Evolutionary conservation across 192 early-diverging fungal genomes (phyloP), one percentile per base, ranked within the genome.

Genomic region (Gigaspora rosea): DNA sequence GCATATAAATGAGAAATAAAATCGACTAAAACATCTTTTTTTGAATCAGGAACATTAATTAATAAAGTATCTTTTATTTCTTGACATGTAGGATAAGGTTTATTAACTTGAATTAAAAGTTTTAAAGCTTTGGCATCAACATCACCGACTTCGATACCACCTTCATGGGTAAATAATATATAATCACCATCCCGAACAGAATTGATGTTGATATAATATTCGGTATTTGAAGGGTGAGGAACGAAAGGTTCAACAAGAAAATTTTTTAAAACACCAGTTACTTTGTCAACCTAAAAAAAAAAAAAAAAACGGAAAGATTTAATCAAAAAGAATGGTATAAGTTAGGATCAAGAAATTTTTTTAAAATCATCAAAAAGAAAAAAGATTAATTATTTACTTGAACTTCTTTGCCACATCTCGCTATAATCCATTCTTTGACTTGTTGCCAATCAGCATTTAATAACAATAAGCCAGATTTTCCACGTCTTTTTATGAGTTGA

Each of bases 181-280:
- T 92, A 89, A 86, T 99, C 96, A 70, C 97, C 97, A 52, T 97
- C 92, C 79, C 97, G 94, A 70, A 91, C 90, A 67, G 94, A 94
- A 87, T 97, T 96, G 86, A 99, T 97, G 86, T 94, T 95, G 66
- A 98, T 89, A 83, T 97, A 99, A 88, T 96, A 97, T 87, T 99
- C 97, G 58, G 93, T 93, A 80, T 95, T 90, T 76, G 88, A 85
- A 48, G 94, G 88, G 83, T 99, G 97, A 71, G 96, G 94, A 66
- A 95, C 89, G 78, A 99, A 95, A 46, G 95, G 94, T 86, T 98
- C 97, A 59, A 98, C 90, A 73, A 99, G 82, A 89, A 99, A 97
- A 20, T 94, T 96, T 91, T 95, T 94, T 51, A 99, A 87, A 33
- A 93, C 82, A 33, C 97, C 97, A 8, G 90, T 83, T 54, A 95